A percentile compares a stretch with the other conserved stretches of the same genome.
Evolutionary conservation across 2,329 filamentous ascomycete genomes (phyloP).

Genomic region (Stagonosporopsis rhizophila): DNA sequence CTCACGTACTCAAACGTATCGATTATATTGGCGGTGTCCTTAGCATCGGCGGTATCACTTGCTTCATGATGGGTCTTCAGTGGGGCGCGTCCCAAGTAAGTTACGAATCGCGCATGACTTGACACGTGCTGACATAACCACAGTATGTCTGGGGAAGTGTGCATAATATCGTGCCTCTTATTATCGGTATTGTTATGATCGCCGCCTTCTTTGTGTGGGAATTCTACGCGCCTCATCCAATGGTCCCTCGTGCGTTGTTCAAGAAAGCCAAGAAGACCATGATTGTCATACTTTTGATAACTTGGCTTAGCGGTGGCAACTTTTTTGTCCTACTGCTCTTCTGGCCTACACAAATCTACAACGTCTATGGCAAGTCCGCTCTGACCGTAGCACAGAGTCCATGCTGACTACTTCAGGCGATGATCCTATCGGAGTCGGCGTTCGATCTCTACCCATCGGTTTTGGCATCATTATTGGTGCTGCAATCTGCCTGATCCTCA

Average conservation of each 20-base stretch:
- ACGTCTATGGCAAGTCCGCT: conserved; percentile 39
- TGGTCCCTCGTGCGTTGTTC: conserved; percentile 51
- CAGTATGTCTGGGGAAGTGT: conserved; percentile 64
- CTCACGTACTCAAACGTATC: conserved; percentile 37
- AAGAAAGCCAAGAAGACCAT: conserved; percentile 41
- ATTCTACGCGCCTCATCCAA: conserved; percentile 51
- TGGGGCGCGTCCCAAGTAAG: conserved; percentile 48
- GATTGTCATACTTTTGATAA: conserved; percentile 44
- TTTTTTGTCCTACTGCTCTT: conserved; percentile 47
- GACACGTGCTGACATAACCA: conserved; percentile 51
- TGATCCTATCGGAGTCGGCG: conserved; percentile 68
- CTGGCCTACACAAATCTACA: conserved; percentile 45
- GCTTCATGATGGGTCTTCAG: conserved; percentile 50
- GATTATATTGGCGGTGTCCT: conserved; percentile 44
- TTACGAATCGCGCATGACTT: conserved; percentile 15
- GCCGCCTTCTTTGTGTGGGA: conserved; percentile 61
- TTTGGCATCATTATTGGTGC: conserved; percentile 69
- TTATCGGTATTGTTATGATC: conserved; percentile 59
- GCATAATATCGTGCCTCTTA: conserved; percentile 62
- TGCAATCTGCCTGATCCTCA: conserved; percentile 63
- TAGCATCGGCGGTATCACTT: conserved; percentile 39
- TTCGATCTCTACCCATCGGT: conserved; percentile 69
- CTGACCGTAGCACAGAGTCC: not conserved
- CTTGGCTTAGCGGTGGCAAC: conserved; percentile 45
- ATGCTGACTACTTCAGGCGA: conserved; percentile 49